These are phyloP conservation scores for Saccharomycopsis sp. DNA, from an alignment of 805 yeast species.

Conservation along the genomic window DNA sequence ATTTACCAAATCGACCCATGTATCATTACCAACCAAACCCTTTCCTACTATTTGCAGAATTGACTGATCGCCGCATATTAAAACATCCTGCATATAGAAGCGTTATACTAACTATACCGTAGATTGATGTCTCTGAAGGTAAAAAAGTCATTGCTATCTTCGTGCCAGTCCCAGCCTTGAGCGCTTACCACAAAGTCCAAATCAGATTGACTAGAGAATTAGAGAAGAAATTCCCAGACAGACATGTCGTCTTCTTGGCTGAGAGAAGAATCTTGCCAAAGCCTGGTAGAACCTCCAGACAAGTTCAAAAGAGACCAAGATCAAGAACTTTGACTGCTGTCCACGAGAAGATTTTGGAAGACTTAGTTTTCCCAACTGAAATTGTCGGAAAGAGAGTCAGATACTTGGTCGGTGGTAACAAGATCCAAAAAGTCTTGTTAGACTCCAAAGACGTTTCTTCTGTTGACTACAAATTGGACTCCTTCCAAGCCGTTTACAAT, in stretches of 20 bases:
- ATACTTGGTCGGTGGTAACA: slow-evolving; percentile 98
- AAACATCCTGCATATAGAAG: no score
- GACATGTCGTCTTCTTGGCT: slow-evolving; percentile 98
- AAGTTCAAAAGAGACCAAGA: slow-evolving; percentile 98
- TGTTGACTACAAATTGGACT: slow-evolving; percentile 97
- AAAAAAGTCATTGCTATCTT: slow-evolving; percentile 97
- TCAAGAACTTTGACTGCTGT: slow-evolving; percentile 98
- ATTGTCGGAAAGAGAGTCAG: slow-evolving; percentile 98
- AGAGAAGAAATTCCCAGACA: slow-evolving; percentile 99
- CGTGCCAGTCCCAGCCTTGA: slow-evolving; percentile 93
- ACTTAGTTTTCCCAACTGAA: slow-evolving; percentile 99
- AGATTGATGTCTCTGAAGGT: slow-evolving; percentile 95
- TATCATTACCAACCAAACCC: no score
- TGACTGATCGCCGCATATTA: no score
- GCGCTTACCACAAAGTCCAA: slow-evolving; percentile 95
- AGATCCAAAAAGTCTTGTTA: slow-evolving; percentile 94
- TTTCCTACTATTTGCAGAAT: no score
- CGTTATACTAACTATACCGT: slow-evolving; percentile 13
- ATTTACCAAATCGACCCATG: no score
- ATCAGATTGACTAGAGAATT: slow-evolving; percentile 96
- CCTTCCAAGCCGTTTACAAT: slow-evolving; percentile 97
- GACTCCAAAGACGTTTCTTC: slow-evolving; percentile 96
- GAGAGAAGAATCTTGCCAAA: slow-evolving; percentile 99
- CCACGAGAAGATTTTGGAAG: slow-evolving; percentile 98
- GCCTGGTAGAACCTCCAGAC: slow-evolving; percentile 94